Percentiles rank a stretch among this genome's conserved stretches.
These are phyloP conservation scores for Globisporangium orthogonon DNA, from an alignment of 352 stramenopile species.

Conservation along the genomic window DNA sequence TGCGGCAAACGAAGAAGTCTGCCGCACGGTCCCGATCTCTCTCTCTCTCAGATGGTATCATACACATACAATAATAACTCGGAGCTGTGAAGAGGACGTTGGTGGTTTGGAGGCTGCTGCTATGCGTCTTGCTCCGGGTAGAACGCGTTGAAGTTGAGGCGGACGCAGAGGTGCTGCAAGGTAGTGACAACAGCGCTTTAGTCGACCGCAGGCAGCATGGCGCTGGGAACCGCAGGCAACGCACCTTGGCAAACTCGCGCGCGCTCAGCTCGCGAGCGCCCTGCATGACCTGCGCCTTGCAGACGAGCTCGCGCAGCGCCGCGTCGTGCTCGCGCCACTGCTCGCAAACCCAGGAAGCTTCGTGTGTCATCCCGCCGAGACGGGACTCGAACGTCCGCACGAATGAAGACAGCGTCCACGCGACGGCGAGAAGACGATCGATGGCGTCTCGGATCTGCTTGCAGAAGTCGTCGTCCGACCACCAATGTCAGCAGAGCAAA, in stretches of 20 bases:
- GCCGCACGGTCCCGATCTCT: no score
- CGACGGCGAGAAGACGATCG: slow-evolving; percentile 11
- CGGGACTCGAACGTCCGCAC: slow-evolving; percentile 12
- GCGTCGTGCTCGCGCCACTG: slow-evolving; percentile 23
- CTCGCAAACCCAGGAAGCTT: slow-evolving; percentile 1
- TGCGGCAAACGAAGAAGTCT: neutral
- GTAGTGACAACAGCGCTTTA: neutral
- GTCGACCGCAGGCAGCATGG: slow-evolving; percentile 1
- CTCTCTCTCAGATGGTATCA: neutral
- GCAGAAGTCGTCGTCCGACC: no score
- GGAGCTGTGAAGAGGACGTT: neutral
- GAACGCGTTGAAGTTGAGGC: slow-evolving; percentile 54
- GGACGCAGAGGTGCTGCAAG: slow-evolving; percentile 45
- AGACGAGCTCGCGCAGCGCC: slow-evolving; percentile 17
- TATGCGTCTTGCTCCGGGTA: slow-evolving; percentile 11
- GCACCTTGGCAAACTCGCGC: slow-evolving; percentile 39
- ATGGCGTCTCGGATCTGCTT: slow-evolving; percentile 28
- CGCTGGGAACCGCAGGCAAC: neutral
- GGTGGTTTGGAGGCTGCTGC: neutral
- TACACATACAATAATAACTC: neutral
- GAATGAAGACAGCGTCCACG: slow-evolving; percentile 30
- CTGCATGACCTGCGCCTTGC: slow-evolving; percentile 17
- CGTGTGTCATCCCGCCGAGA: neutral
- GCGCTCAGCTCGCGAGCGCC: slow-evolving; percentile 20
- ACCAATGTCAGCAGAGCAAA: neutral